Conservation (phyloP, 345 rosid species). For the Kernera saxatilis region DNA sequence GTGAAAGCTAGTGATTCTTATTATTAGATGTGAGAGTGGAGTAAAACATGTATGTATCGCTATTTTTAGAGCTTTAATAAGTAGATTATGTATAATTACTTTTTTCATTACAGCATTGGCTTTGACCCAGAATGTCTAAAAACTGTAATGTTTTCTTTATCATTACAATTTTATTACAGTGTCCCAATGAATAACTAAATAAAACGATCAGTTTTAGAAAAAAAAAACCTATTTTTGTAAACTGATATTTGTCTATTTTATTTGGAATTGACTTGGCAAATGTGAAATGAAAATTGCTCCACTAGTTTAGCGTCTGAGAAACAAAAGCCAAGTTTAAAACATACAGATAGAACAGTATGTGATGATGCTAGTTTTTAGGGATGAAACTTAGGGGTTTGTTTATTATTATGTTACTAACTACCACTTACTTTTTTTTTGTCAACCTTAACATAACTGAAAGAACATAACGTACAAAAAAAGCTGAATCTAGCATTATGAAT, state of each 20-base stretch:
- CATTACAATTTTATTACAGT: not conserved
- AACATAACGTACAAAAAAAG: not conserved
- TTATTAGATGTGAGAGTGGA: constrained; percentile 4
- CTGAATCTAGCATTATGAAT: not conserved
- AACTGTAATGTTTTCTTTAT: not conserved
- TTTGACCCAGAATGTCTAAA: constrained; percentile 23
- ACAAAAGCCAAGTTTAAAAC: constrained; percentile 1
- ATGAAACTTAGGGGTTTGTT: constrained; percentile 1
- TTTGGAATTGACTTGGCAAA: constrained; percentile 19
- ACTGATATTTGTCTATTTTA: not conserved
- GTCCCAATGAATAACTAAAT: not conserved
- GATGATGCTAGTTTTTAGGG: constrained; percentile 31
- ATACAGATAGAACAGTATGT: not conserved
- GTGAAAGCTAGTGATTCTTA: constrained; percentile 7
- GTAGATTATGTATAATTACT: not conserved
- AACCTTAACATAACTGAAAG: not conserved
- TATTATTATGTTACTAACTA: not conserved
- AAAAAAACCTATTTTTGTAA: not conserved
- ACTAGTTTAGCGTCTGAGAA: constrained; percentile 11
- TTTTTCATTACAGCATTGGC: constrained; percentile 5
- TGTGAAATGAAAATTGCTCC: constrained; percentile 7
- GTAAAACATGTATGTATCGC: not conserved
- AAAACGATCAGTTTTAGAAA: not conserved
- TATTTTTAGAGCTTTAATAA: constrained; percentile 18
- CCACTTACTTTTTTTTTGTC: not conserved